Base-by-base conservation (phyloP, 2,329 filamentous ascomycete species). In the Pseudogymnoascus sp. region DNA sequence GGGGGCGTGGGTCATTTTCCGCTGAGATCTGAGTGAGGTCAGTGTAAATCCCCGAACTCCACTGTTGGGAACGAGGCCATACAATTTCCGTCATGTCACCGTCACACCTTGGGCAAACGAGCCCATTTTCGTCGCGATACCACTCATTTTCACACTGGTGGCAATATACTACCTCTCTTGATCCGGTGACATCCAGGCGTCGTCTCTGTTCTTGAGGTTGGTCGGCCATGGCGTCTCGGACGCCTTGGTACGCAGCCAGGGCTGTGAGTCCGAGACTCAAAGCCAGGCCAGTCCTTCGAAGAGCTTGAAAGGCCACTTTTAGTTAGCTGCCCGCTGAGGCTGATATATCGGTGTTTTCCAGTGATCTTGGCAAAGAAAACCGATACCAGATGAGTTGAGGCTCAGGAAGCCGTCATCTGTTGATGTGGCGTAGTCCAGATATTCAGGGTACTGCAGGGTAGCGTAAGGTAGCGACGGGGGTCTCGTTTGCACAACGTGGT, bases 71-170 rank as follows among this genome's bases (percentile, higher is more conserved):
- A 55, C 9, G 29, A 21, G n/a, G 48, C 33, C 58, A 39, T 79
- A 96, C 92, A 69, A 97, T 91, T 76, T 99, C 92, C 13, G 86
- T 90, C 67, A 90, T 87, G 18, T 96, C 90, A 37, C 86, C 85
- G 3, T 80, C 72, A 72, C 94, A 99, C n/a, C 77, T 74, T 13
- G 92, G 91, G 72, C 94, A 99, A 13, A 76, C 77, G 65, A 96
- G 76, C 27, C 82, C 86, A 66, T 82, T 79, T 65, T 88, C 82
- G 64, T 90, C 84, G 64, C 84, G 80, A 70, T 88, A 90, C 91
- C 92, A 97, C 73, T 96, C 88, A 65, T 88, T 77, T 60, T 82
- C 74, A 76, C 94, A 97, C 64, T 81, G 77, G 75, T 97, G 91
- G 75, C 94, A 99, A 74, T 83, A 95, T 61, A 97, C 87, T 66